phyloP scores from a whole-genome alignment of 257 asterid species.

The Marsdenia floribunda region DNA sequence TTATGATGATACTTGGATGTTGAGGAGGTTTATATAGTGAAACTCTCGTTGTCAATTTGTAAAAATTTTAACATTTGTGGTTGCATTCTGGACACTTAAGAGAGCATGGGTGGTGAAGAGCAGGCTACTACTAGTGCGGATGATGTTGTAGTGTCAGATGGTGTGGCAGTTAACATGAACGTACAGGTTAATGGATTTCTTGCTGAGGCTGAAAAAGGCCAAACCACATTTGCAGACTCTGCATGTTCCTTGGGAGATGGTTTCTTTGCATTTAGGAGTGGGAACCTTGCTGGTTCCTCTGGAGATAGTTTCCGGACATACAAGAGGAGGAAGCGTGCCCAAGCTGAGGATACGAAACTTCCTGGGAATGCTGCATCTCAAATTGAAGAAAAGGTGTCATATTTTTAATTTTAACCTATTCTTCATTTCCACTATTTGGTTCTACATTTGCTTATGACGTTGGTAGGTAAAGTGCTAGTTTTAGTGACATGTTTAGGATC shows the following conservation, averaged over 20 bases:
- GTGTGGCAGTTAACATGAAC: constrained; percentile 25
- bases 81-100: not conserved
- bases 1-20: constrained; percentile 18
- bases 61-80: constrained; percentile 9
- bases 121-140: constrained; percentile 27
- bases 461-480: not conserved
- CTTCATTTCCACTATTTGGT: constrained; percentile 2
- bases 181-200: constrained; percentile 25
- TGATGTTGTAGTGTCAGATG: constrained; percentile 23
- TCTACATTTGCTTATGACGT: not conserved
- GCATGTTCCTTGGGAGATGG: constrained; percentile 24
- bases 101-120: constrained; percentile 39
- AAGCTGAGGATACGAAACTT: constrained; percentile 19
- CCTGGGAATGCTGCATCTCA: constrained; percentile 30
- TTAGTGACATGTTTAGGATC: constrained; percentile 1
- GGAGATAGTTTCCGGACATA: constrained; percentile 45
- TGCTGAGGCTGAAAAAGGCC: constrained; percentile 22
- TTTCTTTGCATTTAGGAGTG: constrained; percentile 52
- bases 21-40: constrained; percentile 5
- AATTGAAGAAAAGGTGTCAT: constrained; percentile 38
- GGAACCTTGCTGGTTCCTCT: constrained; percentile 33
- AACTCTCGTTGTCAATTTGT: constrained; percentile 23
- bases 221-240: constrained; percentile 11
- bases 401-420: constrained; percentile 13
- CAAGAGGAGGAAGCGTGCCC: constrained; percentile 59